Evolutionary conservation across 768 basidiomycete species (phyloP), one percentile per base, ranked within the genome.

Genomic region (Paxillus involutus): DNA sequence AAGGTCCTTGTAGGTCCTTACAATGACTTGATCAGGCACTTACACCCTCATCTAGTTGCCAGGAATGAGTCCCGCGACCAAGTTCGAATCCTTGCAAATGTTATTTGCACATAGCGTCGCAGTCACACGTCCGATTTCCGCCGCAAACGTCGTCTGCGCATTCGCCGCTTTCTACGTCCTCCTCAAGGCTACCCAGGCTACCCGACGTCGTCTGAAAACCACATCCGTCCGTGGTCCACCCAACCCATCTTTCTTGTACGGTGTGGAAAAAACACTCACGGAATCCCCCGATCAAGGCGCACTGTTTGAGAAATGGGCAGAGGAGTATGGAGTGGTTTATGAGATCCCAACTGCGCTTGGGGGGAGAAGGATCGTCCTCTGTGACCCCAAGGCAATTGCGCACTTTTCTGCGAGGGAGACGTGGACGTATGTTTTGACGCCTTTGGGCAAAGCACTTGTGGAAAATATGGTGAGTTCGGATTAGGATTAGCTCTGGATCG

Each of bases 351-450:
- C 59, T 1, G 56, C 65, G 0, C 54, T 81, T 6, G 77, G 77
- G 0, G 59, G 69, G 0, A 64, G 49, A 7, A 59, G 58, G 5
- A 59, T 81, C 19, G 59, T 78, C 4, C 63, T 81, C 6, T 70
- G 72, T 46, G 81, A 81, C 49, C 76, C 78, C 0, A 81, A 76
- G 60, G 82, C 83, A 0, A 65, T 80, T 17, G 71, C 75, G 0
- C 80, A 85, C 56, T 74, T 81, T 39, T 80, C 74, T 52, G 69
- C 77, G 0, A 73, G 66, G 51, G 83, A 84, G 47, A 78, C 81
- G 0, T 79, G 59, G 66, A 64, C 68, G 0, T 73, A 73, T 24
- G 32, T 62, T 12, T 50, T 55, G 7, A 66, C 61, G 17, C 69
- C 58, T 47, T 57, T 57, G 16, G 59, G 13, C 35, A 47, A 44